A percentile compares a stretch with the other conserved stretches of the same genome.
Conservation (phyloP, 345 rosid species). For the Abelmoschus esculentus region DNA sequence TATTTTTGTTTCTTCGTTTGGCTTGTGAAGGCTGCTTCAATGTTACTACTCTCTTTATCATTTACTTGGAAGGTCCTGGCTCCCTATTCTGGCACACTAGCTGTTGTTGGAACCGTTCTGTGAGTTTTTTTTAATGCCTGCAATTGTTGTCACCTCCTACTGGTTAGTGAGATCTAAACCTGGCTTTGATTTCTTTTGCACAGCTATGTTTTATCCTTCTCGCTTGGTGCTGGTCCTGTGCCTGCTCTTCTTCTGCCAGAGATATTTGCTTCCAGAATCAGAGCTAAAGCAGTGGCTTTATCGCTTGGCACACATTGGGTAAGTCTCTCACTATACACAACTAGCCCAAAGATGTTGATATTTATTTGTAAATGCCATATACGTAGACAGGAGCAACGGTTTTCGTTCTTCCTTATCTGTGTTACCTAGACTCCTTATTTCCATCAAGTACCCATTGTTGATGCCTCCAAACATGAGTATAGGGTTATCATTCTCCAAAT, state of each 20-base stretch:
- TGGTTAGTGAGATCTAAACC: conserved; percentile 8
- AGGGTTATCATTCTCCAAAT: background rate
- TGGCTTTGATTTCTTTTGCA: conserved; percentile 11
- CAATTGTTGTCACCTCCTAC: background rate
- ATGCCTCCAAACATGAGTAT: background rate
- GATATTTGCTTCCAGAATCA: conserved; percentile 91
- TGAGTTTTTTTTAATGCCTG: conserved; percentile 27
- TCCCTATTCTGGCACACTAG: conserved; percentile 85
- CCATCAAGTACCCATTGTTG: background rate
- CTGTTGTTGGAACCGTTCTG: conserved; percentile 95
- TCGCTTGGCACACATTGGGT: conserved; percentile 99
- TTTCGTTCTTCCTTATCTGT: background rate
- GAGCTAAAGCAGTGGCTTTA: conserved; percentile 93
- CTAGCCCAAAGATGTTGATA: background rate
- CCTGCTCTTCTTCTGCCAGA: conserved; percentile 97
- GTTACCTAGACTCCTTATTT: background rate
- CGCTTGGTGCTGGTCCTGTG: conserved; percentile 99
- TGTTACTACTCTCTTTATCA: conserved; percentile 88
- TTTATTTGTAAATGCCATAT: background rate
- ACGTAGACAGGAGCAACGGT: background rate
- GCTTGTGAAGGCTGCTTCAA: conserved; percentile 65
- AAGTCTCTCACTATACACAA: conserved; percentile 15
- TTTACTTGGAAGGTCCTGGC: conserved; percentile 93
- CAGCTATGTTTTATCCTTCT: conserved; percentile 93
- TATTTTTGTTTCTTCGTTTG: conserved; percentile 5